Conservation (phyloP, 768 basidiomycete species). For the Auricularia heimuer region DNA sequence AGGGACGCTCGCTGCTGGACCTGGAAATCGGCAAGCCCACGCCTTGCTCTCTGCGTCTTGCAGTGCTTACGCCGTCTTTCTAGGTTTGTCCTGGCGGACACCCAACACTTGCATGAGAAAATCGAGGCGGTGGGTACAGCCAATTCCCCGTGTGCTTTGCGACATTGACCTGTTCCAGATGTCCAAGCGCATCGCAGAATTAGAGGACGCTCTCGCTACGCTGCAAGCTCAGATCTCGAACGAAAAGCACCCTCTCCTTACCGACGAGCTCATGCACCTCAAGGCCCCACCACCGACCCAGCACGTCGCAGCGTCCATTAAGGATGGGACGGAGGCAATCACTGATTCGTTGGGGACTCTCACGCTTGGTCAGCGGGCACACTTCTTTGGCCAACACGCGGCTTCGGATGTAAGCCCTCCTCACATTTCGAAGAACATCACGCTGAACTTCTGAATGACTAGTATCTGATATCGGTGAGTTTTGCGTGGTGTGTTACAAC, state of each 20-base stretch:
- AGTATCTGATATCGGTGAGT: neutral
- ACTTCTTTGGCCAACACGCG: neutral
- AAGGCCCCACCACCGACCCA: constrained; percentile 38
- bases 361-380: neutral
- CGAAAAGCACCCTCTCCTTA: constrained; percentile 56
- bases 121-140: neutral
- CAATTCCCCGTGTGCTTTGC: neutral
- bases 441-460: neutral
- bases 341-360: neutral
- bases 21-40: too few relatives aligned
- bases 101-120: neutral
- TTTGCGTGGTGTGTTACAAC: too few relatives aligned
- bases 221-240: constrained; percentile 44
- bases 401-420: neutral
- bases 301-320: neutral
- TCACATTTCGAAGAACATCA: neutral
- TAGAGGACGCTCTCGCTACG: constrained; percentile 59
- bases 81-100: neutral
- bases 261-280: constrained; percentile 63
- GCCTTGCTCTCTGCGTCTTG: too few relatives aligned
- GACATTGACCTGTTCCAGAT: neutral
- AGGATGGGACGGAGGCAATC: neutral
- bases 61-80: too few relatives aligned
- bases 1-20: too few relatives aligned
- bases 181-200: constrained; percentile 24